Evolutionary conservation across 2,329 filamentous ascomycete species (phyloP).

Genomic region (Phialophora verrucosa): DNA sequence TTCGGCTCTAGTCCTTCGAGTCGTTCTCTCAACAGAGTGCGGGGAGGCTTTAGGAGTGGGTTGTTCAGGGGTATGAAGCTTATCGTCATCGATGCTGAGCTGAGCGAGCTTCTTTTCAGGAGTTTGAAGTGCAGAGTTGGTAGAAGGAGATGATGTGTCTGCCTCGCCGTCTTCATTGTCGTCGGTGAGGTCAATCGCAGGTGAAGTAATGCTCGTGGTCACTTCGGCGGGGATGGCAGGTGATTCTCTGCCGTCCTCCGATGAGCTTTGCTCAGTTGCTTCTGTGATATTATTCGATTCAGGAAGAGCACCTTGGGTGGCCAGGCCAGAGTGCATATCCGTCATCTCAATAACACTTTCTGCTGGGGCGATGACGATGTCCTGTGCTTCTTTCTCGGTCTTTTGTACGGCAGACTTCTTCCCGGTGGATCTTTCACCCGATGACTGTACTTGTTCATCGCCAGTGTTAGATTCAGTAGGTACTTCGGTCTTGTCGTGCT

Average conservation of each 20-base stretch:
- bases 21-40: constrained; percentile 28
- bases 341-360: constrained; percentile 2
- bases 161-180: constrained; percentile 10
- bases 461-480: not conserved
- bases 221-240: not conserved
- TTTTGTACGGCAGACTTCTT: constrained; percentile 3
- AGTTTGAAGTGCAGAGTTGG: constrained; percentile 13
- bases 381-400: constrained; percentile 1
- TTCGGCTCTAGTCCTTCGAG: constrained; percentile 37
- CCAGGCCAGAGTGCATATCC: constrained; percentile 9
- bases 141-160: constrained; percentile 9
- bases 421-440: constrained; percentile 5
- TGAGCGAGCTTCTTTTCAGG: constrained; percentile 28
- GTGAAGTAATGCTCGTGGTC: not conserved
- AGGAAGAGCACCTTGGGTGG: constrained; percentile 10
- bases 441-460: constrained; percentile 9
- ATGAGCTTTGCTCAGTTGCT: not conserved
- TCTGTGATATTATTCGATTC: constrained; percentile 7
- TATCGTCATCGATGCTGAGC: constrained; percentile 29
- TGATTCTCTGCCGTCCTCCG: constrained; percentile 2
- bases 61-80: constrained; percentile 16
- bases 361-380: not conserved
- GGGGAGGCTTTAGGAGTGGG: constrained; percentile 36
- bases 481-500: constrained; percentile 8
- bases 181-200: constrained; percentile 14